Percentiles rank a stretch among this genome's conserved stretches.
phyloP scores from a whole-genome alignment of 768 basidiomycete genomes.

The Holtermannia corniformis region DNA sequence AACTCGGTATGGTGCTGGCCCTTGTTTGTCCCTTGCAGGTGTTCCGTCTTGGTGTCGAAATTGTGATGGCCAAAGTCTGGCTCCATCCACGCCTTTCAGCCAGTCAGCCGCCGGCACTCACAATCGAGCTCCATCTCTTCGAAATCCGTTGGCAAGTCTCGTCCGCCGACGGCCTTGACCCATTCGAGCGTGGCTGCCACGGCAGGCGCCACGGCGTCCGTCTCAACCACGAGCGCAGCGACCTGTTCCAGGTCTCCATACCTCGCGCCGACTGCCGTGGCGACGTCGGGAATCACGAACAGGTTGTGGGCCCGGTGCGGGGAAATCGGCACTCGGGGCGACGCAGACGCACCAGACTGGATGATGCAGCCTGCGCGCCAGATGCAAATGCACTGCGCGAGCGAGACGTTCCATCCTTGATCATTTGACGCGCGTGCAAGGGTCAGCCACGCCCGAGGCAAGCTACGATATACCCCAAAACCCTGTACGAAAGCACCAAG shows the following conservation, averaged over 20 bases:
- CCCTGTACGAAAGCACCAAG: conserved; percentile 39
- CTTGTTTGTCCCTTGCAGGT: conserved; percentile 27
- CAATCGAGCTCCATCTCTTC: conserved; percentile 35
- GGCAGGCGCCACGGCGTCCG: conserved; percentile 35
- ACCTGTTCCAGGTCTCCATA: conserved; percentile 31
- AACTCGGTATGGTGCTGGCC: conserved; percentile 36
- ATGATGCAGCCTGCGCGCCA: conserved; percentile 42
- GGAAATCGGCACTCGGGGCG: conserved; percentile 22
- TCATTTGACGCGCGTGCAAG: conserved; percentile 34
- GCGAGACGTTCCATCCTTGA: conserved; percentile 31
- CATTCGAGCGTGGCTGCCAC: conserved; percentile 34
- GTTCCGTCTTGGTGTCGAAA: conserved; percentile 28
- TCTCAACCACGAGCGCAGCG: conserved; percentile 23
- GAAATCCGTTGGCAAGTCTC: conserved; percentile 29
- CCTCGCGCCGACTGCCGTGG: conserved; percentile 27
- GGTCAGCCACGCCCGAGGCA: conserved; percentile 17
- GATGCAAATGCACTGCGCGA: conserved; percentile 29
- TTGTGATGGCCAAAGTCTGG: conserved; percentile 37
- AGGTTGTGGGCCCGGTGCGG: conserved; percentile 28
- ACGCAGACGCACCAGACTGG: conserved; percentile 20
- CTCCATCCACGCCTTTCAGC: not conserved
- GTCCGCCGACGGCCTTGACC: conserved; percentile 25
- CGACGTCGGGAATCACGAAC: conserved; percentile 28
- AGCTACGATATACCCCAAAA: conserved; percentile 29
- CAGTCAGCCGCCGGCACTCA: conserved; percentile 8